Percentiles rank a stretch among this genome's conserved stretches.
These are phyloP conservation scores for Yarrowia galli DNA, from an alignment of 1,139 yeast genomes.

Conservation along the genomic window DNA sequence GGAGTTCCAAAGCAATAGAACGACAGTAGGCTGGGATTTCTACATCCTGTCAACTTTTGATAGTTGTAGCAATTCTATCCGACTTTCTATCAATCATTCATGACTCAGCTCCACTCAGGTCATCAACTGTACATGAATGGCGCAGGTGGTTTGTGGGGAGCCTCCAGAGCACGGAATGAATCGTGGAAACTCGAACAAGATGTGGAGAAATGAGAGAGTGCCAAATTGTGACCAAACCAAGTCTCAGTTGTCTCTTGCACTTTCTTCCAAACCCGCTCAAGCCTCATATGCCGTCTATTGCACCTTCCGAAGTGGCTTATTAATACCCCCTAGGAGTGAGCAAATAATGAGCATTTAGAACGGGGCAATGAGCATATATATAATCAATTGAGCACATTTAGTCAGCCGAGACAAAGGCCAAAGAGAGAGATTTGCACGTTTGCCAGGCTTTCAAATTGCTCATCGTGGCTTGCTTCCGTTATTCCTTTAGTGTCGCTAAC, in stretches of 20 bases:
- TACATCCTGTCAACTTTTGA: too few relatives aligned
- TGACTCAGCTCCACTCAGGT: background rate
- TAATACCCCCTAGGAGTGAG: background rate
- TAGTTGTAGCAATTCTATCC: too few relatives aligned
- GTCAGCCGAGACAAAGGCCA: background rate
- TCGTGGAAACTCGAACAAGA: background rate
- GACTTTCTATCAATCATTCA: too few relatives aligned
- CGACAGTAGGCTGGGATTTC: too few relatives aligned
- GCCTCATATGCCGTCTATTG: too few relatives aligned
- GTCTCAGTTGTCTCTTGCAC: too few relatives aligned
- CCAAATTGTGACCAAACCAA: background rate
- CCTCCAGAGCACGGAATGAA: background rate
- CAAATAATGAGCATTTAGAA: slow-evolving; percentile 27
- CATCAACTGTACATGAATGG: slow-evolving; percentile 7
- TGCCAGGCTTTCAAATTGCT: slow-evolving; percentile 2
- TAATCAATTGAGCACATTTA: background rate
- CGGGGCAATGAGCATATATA: background rate
- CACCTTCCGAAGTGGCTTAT: background rate
- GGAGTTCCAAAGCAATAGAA: too few relatives aligned
- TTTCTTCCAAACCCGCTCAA: too few relatives aligned
- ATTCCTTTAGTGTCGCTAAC: slow-evolving; percentile 1
- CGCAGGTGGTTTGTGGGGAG: background rate
- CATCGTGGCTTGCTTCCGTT: slow-evolving; percentile 13
- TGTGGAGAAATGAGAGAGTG: background rate
- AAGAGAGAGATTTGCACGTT: background rate